phyloP scores from a whole-genome alignment of 257 asterid species.

The Coffea canephora region DNA sequence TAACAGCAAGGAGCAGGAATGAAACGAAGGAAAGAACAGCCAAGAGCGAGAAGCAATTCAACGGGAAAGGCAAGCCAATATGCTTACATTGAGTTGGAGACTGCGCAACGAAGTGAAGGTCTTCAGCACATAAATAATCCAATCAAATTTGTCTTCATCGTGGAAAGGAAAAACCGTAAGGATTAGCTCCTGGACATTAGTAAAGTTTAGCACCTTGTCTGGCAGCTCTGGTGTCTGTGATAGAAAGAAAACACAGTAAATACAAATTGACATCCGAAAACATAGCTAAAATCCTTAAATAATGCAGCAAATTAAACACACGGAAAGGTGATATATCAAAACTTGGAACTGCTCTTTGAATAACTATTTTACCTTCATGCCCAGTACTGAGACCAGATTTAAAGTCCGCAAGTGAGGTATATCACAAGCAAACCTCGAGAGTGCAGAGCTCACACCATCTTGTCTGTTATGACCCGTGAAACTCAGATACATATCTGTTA shows the following conservation, averaged over 20 bases:
- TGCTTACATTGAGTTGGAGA: neutral
- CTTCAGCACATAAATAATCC: neutral
- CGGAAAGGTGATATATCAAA: neutral
- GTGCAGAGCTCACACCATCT: slow-evolving; percentile 2
- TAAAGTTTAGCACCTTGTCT: neutral
- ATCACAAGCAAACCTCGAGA: neutral
- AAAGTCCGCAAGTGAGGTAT: slow-evolving; percentile 5
- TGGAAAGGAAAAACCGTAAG: neutral
- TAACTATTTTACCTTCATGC: neutral
- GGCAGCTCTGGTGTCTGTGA: neutral
- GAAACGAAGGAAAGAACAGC: neutral
- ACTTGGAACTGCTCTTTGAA: neutral
- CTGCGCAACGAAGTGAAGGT: neutral
- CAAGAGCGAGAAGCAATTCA: neutral
- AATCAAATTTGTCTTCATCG: neutral
- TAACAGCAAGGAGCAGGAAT: neutral
- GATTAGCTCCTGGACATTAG: neutral
- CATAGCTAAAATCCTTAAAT: neutral
- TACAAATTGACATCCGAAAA: neutral
- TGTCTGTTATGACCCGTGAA: neutral
- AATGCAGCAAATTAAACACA: neutral
- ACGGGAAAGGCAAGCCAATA: neutral
- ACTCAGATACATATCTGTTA: neutral
- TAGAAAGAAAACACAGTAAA: neutral
- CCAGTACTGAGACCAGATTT: neutral